Evolutionary conservation across 2,329 filamentous ascomycete genomes (phyloP).

Genomic region (Exophiala calicioides): DNA sequence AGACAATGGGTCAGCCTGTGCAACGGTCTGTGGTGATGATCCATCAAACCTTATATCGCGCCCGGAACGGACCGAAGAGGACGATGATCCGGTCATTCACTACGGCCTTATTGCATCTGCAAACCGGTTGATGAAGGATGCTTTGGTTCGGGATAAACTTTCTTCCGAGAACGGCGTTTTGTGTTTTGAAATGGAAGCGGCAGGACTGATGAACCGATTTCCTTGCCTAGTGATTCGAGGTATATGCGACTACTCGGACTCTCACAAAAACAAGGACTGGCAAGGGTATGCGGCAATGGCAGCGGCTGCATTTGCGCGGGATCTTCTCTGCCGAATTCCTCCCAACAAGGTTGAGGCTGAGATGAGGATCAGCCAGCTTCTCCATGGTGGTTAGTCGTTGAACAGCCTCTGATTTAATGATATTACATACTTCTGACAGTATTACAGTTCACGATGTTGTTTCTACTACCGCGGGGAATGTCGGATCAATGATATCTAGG

Average conservation of each 20-base stretch:
- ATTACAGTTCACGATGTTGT: not conserved
- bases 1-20: constrained; percentile 2
- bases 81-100: constrained; percentile 37
- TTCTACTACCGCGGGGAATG: not conserved
- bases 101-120: constrained; percentile 34
- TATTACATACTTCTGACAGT: not conserved
- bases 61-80: constrained; percentile 5
- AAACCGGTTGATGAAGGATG: constrained; percentile 31
- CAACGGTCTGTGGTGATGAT: constrained; percentile 15
- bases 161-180: constrained; percentile 9
- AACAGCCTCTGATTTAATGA: not conserved
- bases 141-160: constrained; percentile 21
- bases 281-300: constrained; percentile 34
- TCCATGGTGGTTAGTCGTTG: not conserved
- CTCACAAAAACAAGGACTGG: constrained; percentile 37
- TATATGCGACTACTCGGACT: constrained; percentile 34
- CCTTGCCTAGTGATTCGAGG: constrained; percentile 33
- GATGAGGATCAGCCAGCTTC: not conserved
- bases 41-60: constrained; percentile 9
- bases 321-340: constrained; percentile 13
- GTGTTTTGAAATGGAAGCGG: constrained; percentile 35
- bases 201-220: constrained; percentile 30
- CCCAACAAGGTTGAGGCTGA: constrained; percentile 11
- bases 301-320: constrained; percentile 20
- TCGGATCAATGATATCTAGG: not conserved